phyloP scores from a whole-genome alignment of 352 stramenopile species.

The Globisporangium cystogenes region DNA sequence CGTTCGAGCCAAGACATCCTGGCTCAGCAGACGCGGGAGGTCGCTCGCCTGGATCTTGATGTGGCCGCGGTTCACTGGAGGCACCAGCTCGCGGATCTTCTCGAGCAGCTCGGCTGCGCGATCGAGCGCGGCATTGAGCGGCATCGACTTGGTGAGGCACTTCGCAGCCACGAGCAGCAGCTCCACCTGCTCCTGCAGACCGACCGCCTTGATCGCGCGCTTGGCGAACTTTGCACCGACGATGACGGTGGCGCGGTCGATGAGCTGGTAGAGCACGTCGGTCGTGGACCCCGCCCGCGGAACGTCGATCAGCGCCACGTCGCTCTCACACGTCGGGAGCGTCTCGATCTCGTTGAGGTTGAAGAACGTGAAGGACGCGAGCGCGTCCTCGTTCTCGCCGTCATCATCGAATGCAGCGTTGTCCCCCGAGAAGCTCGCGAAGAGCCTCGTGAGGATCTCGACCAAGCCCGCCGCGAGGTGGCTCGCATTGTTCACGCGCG shows the following conservation, averaged over 20 bases:
- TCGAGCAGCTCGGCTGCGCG: conserved; percentile 27
- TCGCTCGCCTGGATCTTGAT: conserved; percentile 40
- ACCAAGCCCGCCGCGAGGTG: conserved; percentile 45
- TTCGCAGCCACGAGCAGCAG: conserved; percentile 54
- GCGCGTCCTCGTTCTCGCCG: conserved; percentile 4
- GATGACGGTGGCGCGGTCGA: conserved; percentile 54
- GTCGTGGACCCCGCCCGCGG: conserved; percentile 31
- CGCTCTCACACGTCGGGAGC: conserved; percentile 21
- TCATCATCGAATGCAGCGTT: no score
- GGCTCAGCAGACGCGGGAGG: conserved; percentile 23
- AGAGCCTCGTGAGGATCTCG: conserved; percentile 51
- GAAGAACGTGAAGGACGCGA: conserved; percentile 53
- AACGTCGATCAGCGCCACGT: conserved; percentile 21
- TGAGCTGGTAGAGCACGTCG: conserved; percentile 51
- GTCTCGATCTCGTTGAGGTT: conserved; percentile 30
- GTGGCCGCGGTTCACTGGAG: conserved; percentile 43
- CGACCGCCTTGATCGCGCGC: conserved; percentile 39
- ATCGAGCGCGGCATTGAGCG: conserved; percentile 44
- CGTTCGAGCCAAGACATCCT: conserved; percentile 20
- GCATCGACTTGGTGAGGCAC: conserved; percentile 34
- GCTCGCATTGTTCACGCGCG: conserved; percentile 19
- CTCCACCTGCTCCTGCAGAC: conserved; percentile 51
- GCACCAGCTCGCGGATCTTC: conserved; percentile 36
- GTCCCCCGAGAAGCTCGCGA: conserved; percentile 14
- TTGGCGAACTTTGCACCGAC: conserved; percentile 52